Conservation (phyloP, 176 grass and related monocot species). For the Typha latifolia region DNA sequence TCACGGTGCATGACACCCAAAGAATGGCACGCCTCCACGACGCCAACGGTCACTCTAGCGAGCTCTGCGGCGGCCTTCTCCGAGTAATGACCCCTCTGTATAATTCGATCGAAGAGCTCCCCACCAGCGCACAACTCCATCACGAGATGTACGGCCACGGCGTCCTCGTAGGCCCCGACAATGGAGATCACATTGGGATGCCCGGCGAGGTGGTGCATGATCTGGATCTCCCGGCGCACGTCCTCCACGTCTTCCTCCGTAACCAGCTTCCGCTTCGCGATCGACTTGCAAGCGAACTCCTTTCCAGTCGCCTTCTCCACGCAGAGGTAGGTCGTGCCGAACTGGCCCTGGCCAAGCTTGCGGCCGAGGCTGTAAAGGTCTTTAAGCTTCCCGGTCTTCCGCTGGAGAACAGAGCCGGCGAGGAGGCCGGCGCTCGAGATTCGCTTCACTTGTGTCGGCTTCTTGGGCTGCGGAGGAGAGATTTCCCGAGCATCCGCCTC, state of each 20-base stretch:
- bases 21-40: conserved; percentile 67
- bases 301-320: conserved; percentile 55
- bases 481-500: conserved; percentile 3
- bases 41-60: conserved; percentile 57
- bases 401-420: conserved; percentile 61
- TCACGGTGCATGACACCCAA: conserved; percentile 72
- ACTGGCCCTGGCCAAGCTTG: conserved; percentile 87
- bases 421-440: conserved; percentile 65
- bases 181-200: conserved; percentile 69
- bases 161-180: conserved; percentile 56
- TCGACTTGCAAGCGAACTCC: conserved; percentile 78
- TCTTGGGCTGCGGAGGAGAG: conserved; percentile 27
- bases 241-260: conserved; percentile 79
- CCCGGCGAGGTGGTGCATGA: conserved; percentile 63
- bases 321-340: conserved; percentile 87
- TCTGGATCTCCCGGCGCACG: conserved; percentile 71
- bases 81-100: conserved; percentile 51
- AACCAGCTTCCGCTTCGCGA: conserved; percentile 60
- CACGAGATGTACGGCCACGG: conserved; percentile 63
- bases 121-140: conserved; percentile 77
- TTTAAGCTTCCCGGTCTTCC: conserved; percentile 72
- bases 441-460: conserved; percentile 43
- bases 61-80: conserved; percentile 59
- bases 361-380: conserved; percentile 78
- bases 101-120: conserved; percentile 70